Base-by-base conservation (phyloP, 1,284 basidiomycete species). In the Entoloma clypeatum region DNA sequence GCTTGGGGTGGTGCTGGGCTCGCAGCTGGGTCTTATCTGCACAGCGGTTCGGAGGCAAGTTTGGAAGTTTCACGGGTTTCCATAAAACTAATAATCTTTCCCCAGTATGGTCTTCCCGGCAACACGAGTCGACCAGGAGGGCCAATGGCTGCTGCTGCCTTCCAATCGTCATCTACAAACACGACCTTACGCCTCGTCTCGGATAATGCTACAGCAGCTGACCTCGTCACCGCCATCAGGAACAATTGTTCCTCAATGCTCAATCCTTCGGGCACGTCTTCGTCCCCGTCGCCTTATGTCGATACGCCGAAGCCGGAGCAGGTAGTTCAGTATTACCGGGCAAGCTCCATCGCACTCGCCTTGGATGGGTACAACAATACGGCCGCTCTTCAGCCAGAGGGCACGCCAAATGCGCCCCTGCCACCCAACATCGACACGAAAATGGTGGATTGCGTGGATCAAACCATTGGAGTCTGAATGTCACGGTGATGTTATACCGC, bases 101-200 rank as follows among this genome's bases (percentile, higher is more conserved):
- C 41, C 2, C 45, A 81, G 78, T 82, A 79, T 48, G 78, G 79
- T 37, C 48, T 58, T 14, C 53, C 71, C 1, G 59, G 61, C 41
- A 83, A 79, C 52, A 61, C 67, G 0, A 74, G 66, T 39, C 72
- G 82, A 10, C 75, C 80, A 1, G 82, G 82, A 1, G 82, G 81
- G 0, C 52, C 66, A 0, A 67, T 79, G 59, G 59, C 62, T 26
- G 65, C 71, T 26, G 75, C 75, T 1, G 61, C 65, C 1, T 81
- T 83, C 57, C 29, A 19, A 26, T n/a, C 29, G n/a, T 25, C 21
- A 29, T 19, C 9, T 40, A 33, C 23, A n/a, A n/a, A n/a, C n/a
- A n/a, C n/a, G n/a, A n/a, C n/a, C n/a, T n/a, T n/a, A n/a, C 23
- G n/a, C 23, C 13, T 40, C 22, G 13, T 40, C 8, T 7, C 34